Evolutionary conservation across 1,284 basidiomycete species (phyloP), one percentile per base, ranked within the genome.

Genomic region (Rhodotorula sp.): DNA sequence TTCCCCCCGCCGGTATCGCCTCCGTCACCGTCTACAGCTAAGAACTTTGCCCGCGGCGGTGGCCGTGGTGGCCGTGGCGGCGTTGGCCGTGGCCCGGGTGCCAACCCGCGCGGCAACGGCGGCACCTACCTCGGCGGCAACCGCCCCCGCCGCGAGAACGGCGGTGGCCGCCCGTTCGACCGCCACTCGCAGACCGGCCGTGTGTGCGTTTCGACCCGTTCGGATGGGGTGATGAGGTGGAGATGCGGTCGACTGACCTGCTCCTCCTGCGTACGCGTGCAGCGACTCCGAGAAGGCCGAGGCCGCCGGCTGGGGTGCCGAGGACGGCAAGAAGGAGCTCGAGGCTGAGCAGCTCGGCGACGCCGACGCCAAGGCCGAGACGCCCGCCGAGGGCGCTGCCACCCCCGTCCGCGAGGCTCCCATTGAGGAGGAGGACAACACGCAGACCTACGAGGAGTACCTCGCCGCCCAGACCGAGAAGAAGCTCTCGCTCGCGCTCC

Each of bases 371-470:
- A 66, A 74, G 69, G 71, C 66, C 32, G 73, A 74, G 56, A 63
- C 58, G 55, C 61, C 72, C 61, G 72, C 72, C 46, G 73, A 61
- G 37, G 70, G 69, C 37, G 63, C 74, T 55, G 71, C 77, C 56
- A 77, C 74, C 60, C 73, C 74, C 53, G 75, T 73, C 60, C 71
- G 66, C 61, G 71, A 77, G 64, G 70, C 68, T 32, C 67, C 72
- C 50, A 48, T 71, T 66, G 78, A 77, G 72, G 74, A 72, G 66
- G 78, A 79, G 71, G 79, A 79, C 74, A 77, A 77, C 77, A 73
- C 76, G 39, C 74, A 78, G 71, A 78, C 79, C 60, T 79, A 79
- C 79, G 78, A 79, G 67, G 72, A 79, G 71, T 79, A 78, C 75
- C 78, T 79, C 73, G 78, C 77, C 70, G 70, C 64, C 50, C 71